phyloP scores from a whole-genome alignment of 345 rosid genomes.

The Populus deltoides region DNA sequence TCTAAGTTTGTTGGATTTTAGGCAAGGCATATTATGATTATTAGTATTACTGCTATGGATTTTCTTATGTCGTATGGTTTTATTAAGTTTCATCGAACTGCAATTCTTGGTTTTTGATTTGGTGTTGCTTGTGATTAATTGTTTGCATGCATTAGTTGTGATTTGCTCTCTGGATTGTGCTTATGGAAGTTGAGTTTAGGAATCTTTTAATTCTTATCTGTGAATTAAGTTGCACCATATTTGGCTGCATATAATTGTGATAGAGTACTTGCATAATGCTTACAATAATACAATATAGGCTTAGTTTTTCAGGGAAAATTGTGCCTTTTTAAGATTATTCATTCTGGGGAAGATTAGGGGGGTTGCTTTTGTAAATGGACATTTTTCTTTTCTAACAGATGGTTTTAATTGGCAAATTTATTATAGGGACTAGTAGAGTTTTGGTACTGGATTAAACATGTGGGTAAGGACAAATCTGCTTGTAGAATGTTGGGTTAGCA shows the following conservation, averaged over 20 bases:
- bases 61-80: not conserved
- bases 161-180: not conserved
- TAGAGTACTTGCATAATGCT: not conserved
- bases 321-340: not conserved
- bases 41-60: not conserved
- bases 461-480: not conserved
- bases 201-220: too few relatives aligned
- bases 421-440: not conserved
- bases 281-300: not conserved
- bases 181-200: not conserved
- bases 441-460: too few relatives aligned
- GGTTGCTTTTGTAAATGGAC: not conserved
- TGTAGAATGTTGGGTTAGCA: not conserved
- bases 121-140: not conserved
- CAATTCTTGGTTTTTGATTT: not conserved
- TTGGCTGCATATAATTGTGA: not conserved
- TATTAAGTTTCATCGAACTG: not conserved
- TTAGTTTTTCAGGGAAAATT: not conserved
- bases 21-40: not conserved
- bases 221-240: too few relatives aligned
- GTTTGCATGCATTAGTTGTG: not conserved
- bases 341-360: not conserved
- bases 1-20: not conserved
- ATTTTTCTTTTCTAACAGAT: not conserved
- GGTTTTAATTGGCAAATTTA: not conserved